phyloP scores from a whole-genome alignment of 495 filamentous ascomycete genomes.

The Xanthoparmelia taractica region DNA sequence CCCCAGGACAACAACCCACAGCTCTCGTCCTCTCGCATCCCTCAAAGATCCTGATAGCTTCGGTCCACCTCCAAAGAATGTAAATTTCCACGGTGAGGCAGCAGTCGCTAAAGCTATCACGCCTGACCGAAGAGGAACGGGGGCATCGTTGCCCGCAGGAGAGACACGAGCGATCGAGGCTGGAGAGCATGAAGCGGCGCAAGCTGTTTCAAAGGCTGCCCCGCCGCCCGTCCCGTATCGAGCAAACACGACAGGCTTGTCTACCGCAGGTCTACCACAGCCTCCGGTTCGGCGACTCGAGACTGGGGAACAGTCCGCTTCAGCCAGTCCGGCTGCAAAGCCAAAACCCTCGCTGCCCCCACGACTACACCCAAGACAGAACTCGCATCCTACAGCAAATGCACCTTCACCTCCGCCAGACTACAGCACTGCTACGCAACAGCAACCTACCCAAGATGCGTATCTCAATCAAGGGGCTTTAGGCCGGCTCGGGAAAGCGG shows the following conservation, averaged over 20 bases:
- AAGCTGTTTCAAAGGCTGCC: constrained; percentile 38
- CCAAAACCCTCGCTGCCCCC: constrained; percentile 58
- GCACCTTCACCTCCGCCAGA: constrained; percentile 46
- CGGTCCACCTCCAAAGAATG: constrained; percentile 73
- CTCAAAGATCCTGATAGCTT: constrained; percentile 80
- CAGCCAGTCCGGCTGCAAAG: constrained; percentile 30
- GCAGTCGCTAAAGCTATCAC: constrained; percentile 43
- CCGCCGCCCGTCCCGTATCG: constrained; percentile 61
- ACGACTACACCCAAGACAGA: constrained; percentile 63
- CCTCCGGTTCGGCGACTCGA: constrained; percentile 56
- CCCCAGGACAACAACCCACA: constrained; percentile 37
- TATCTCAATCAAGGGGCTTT: constrained; percentile 63
- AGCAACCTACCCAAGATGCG: constrained; percentile 28
- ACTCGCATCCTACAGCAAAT: constrained; percentile 37
- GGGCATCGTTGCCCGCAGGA: constrained; percentile 40
- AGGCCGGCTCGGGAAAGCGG: constrained; percentile 62
- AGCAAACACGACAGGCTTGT: constrained; percentile 61
- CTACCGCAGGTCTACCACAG: constrained; percentile 59
- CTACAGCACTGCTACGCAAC: constrained; percentile 35
- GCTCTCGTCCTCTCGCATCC: constrained; percentile 62
- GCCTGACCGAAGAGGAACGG: constrained; percentile 42
- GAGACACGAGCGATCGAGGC: constrained; percentile 39
- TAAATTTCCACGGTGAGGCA: constrained; percentile 46
- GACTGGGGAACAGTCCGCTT: constrained; percentile 35
- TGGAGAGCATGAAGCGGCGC: constrained; percentile 33